Conservation (phyloP, 495 filamentous ascomycete genomes). For the Daldinia concentrica region DNA sequence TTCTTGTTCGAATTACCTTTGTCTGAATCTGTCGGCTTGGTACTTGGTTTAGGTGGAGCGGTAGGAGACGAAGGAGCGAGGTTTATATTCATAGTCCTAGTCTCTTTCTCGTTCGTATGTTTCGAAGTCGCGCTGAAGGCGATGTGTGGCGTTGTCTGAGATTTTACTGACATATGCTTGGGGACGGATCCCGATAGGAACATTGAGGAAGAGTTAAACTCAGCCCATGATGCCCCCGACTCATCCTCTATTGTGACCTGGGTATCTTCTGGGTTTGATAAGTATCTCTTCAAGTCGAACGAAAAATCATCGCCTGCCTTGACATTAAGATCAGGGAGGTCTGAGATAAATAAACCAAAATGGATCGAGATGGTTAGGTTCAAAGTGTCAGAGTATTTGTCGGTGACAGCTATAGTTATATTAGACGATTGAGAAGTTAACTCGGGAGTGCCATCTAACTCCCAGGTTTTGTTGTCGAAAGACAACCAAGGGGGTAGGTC, state of each 20-base stretch:
- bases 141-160: slow-evolving; percentile 53
- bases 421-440: slow-evolving; percentile 63
- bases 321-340: slow-evolving; percentile 58
- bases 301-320: slow-evolving; percentile 71
- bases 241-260: slow-evolving; percentile 64
- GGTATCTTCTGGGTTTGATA: slow-evolving; percentile 62
- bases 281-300: slow-evolving; percentile 67
- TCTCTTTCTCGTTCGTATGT: slow-evolving; percentile 53
- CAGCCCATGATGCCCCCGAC: slow-evolving; percentile 69
- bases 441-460: slow-evolving; percentile 71
- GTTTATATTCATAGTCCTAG: slow-evolving; percentile 61
- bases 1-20: slow-evolving; percentile 26
- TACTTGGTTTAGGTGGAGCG: slow-evolving; percentile 16
- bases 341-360: slow-evolving; percentile 57
- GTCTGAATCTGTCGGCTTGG: slow-evolving; percentile 17
- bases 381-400: slow-evolving; percentile 70
- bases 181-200: slow-evolving; percentile 73
- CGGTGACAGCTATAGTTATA: slow-evolving; percentile 71
- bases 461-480: slow-evolving; percentile 69
- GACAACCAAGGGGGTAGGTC: slow-evolving; percentile 74
- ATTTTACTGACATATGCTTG: slow-evolving; percentile 23
- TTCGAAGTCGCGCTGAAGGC: slow-evolving; percentile 61
- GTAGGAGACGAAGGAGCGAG: slow-evolving; percentile 48
- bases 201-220: slow-evolving; percentile 65
- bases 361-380: slow-evolving; percentile 70